Conservation (phyloP, 148 eudicot species). For the Rhododendron ferrugineum region DNA sequence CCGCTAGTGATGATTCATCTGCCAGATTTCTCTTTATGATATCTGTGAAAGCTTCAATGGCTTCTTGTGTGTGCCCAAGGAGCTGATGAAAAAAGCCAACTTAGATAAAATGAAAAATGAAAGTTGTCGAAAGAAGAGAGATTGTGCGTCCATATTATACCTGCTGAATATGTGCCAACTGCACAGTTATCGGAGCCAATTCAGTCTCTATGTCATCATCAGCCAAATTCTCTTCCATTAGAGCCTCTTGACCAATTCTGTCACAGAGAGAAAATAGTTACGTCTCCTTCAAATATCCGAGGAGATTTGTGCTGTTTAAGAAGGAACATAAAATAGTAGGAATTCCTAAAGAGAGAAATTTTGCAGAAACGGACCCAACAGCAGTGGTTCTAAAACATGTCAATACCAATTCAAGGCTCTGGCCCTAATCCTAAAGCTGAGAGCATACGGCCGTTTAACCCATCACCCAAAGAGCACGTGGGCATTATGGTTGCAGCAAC, state of each 20-base stretch:
- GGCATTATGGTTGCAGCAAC: background rate
- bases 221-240: slow-evolving; percentile 76
- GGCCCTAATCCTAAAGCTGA: background rate
- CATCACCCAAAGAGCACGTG: background rate
- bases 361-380: background rate
- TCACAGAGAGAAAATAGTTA: background rate
- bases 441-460: background rate
- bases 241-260: slow-evolving; percentile 82
- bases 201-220: slow-evolving; percentile 85
- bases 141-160: slow-evolving; percentile 26
- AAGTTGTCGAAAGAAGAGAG: background rate
- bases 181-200: slow-evolving; percentile 80
- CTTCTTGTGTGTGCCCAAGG: slow-evolving; percentile 1
- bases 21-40: background rate
- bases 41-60: slow-evolving; percentile 1
- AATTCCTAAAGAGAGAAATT: slow-evolving; percentile 45
- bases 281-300: background rate
- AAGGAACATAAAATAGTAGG: slow-evolving; percentile 52
- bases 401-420: background rate
- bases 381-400: background rate
- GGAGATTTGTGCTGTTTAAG: background rate
- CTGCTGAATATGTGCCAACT: slow-evolving; percentile 83
- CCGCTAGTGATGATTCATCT: background rate
- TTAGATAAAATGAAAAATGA: background rate
- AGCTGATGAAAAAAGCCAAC: slow-evolving; percentile 1